These are phyloP conservation scores for Sclerotinia minor DNA, from an alignment of 2,329 filamentous ascomycete species.

Conservation along the genomic window DNA sequence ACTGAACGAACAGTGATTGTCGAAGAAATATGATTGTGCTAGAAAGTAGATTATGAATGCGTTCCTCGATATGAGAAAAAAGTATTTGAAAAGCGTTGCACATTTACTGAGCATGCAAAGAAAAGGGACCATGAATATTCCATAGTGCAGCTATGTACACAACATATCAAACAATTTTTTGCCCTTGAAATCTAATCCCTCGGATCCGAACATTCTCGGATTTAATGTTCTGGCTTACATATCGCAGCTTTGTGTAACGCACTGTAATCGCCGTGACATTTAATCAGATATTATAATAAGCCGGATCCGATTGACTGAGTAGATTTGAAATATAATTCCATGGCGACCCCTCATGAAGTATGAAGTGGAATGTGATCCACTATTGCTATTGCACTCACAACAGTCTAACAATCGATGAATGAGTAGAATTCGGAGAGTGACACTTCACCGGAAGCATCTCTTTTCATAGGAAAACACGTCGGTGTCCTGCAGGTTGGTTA, in stretches of 20 bases:
- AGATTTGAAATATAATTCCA: slow-evolving; percentile 5
- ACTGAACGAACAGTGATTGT: background rate
- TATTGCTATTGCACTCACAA: background rate
- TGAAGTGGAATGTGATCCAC: background rate
- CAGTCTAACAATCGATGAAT: background rate
- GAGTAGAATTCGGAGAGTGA: background rate
- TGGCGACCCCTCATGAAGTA: background rate
- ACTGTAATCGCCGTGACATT: slow-evolving; percentile 1
- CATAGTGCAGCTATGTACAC: slow-evolving; percentile 17
- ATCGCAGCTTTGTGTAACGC: background rate
- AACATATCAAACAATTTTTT: background rate
- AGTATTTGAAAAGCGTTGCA: slow-evolving; percentile 3
- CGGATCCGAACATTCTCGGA: slow-evolving; percentile 12
- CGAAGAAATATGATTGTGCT: background rate
- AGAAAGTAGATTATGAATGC: background rate
- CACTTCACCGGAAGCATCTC: background rate
- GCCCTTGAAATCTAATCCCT: background rate
- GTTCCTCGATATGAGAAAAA: background rate
- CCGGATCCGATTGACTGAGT: background rate
- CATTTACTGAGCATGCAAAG: background rate
- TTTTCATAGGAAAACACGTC: background rate
- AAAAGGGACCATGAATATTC: background rate
- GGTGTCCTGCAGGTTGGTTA: slow-evolving; percentile 1
- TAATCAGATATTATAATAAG: background rate
- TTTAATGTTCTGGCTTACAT: slow-evolving; percentile 6